phyloP scores from a whole-genome alignment of 176 grass and related monocot genomes.

The Oryza officinalis region DNA sequence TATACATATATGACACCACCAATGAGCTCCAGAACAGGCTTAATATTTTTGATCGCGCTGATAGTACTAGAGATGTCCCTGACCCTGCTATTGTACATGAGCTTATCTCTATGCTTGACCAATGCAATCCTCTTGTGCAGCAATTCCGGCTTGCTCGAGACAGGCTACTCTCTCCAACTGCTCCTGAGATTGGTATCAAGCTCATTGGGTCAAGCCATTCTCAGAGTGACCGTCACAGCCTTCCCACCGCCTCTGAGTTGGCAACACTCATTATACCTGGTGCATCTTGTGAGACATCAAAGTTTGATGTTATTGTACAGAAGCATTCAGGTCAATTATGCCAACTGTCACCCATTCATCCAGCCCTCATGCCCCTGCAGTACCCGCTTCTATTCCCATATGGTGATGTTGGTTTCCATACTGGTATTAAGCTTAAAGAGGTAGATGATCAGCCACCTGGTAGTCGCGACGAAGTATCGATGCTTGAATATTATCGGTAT shows the following conservation, averaged over 20 bases:
- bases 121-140: not conserved
- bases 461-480: not conserved
- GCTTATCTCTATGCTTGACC: not conserved
- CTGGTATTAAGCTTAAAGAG: not conserved
- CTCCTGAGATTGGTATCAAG: not conserved
- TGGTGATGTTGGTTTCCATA: not conserved
- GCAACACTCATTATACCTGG: not conserved
- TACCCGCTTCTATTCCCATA: not conserved
- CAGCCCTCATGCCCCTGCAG: not conserved
- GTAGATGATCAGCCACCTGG: not conserved
- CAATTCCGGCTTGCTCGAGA: not conserved
- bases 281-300: too few relatives aligned
- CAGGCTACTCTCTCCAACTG: not conserved
- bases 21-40: not conserved
- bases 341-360: not conserved
- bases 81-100: not conserved
- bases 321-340: not conserved
- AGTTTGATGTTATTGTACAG: not conserved
- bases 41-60: not conserved
- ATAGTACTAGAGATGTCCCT: rapidly evolving
- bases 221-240: not conserved
- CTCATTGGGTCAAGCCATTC: not conserved
- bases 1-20: not conserved
- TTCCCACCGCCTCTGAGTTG: not conserved
- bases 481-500: not conserved